Evolutionary conservation across 352 stramenopile species (phyloP).

Genomic region (Peronospora farinosa): DNA sequence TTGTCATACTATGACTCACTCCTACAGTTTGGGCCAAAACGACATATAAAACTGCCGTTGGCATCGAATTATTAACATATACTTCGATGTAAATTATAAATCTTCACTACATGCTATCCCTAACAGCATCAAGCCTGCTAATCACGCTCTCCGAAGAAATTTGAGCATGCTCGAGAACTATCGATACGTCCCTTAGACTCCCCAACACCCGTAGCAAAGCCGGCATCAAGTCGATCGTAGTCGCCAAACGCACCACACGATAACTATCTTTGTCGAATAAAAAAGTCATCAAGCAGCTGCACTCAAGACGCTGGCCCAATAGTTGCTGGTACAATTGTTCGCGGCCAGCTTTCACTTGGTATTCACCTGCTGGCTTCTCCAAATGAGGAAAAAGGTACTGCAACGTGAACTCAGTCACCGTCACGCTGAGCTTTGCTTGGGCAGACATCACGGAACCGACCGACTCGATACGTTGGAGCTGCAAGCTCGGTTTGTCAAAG

Average conservation of each 20-base stretch:
- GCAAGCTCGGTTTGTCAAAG: constrained; percentile 10
- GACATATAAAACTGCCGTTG: background rate
- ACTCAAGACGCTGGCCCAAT: constrained; percentile 14
- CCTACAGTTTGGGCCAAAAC: too few relatives aligned
- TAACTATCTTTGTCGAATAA: constrained; percentile 9
- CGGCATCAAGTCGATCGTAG: constrained; percentile 2
- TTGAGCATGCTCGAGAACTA: constrained; percentile 7
- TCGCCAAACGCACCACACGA: constrained; percentile 12
- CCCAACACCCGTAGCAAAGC: constrained; percentile 8
- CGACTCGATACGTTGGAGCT: constrained; percentile 15
- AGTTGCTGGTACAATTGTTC: constrained; percentile 5
- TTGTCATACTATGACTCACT: too few relatives aligned
- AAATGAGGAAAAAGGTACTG: constrained; percentile 7
- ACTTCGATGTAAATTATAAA: background rate
- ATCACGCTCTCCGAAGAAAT: constrained; percentile 7
- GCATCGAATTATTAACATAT: background rate
- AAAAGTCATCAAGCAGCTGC: constrained; percentile 9
- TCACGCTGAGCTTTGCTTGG: constrained; percentile 12
- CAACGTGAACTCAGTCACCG: constrained; percentile 19
- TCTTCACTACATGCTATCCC: background rate
- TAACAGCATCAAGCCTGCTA: background rate
- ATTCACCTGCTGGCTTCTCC: background rate
- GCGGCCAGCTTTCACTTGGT: background rate
- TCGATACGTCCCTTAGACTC: constrained; percentile 4
- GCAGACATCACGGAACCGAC: constrained; percentile 14